phyloP scores from a whole-genome alignment of 352 stramenopile genomes.

The Thalassiosira livingstoniorum region DNA sequence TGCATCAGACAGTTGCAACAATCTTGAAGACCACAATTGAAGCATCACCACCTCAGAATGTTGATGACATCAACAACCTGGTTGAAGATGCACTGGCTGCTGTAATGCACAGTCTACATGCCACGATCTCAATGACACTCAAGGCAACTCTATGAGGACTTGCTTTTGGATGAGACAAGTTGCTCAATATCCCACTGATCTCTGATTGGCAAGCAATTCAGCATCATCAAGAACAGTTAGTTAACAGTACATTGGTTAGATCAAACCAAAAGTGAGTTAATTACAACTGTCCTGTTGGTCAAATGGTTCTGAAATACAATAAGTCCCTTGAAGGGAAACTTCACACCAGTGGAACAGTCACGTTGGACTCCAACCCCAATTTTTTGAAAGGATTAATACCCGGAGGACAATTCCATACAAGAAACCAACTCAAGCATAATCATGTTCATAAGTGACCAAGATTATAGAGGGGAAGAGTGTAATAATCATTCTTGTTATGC shows the following conservation, averaged over 20 bases:
- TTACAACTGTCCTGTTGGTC: constrained; percentile 36
- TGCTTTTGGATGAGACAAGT: constrained; percentile 62
- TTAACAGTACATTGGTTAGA: constrained; percentile 38
- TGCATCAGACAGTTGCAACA: constrained; percentile 60
- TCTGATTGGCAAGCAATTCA: constrained; percentile 53
- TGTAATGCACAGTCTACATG: constrained; percentile 46
- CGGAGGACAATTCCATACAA: no score
- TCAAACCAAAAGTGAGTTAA: constrained; percentile 28
- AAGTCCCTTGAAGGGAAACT: no score
- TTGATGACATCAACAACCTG: constrained; percentile 35
- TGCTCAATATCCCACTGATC: constrained; percentile 61
- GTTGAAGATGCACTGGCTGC: constrained; percentile 56
- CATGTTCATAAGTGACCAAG: no score
- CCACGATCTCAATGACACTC: constrained; percentile 35
- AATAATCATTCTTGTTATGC: no score
- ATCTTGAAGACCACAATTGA: constrained; percentile 45
- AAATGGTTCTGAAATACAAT: constrained; percentile 40
- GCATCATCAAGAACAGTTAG: constrained; percentile 33
- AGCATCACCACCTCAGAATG: constrained; percentile 34
- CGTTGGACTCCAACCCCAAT: constrained; percentile 25
- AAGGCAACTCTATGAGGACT: constrained; percentile 45
- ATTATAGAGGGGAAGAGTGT: no score
- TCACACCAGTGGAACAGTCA: constrained; percentile 59
- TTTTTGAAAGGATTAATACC: constrained; percentile 53
- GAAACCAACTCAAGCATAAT: no score